phyloP scores from a whole-genome alignment of 2,329 filamentous ascomycete species.

The Calycina herbarum region DNA sequence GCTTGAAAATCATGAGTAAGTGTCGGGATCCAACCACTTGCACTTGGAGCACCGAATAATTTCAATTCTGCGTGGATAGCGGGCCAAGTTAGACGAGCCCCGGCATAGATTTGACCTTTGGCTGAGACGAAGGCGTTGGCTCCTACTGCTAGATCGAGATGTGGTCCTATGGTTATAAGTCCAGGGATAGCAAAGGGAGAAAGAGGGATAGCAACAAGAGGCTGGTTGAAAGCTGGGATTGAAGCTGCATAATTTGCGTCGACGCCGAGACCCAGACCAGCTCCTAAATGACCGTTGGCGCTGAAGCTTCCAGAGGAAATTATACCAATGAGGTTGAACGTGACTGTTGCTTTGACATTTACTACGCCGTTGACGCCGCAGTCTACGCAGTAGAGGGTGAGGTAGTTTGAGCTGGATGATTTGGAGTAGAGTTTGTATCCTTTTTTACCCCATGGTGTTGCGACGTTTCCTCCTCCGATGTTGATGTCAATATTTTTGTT shows the following conservation, averaged over 20 bases:
- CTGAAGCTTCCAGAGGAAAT: conserved; percentile 9
- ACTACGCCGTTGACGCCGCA: conserved; percentile 15
- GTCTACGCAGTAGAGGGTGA: conserved; percentile 15
- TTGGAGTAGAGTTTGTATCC: conserved; percentile 17
- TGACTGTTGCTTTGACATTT: conserved; percentile 16
- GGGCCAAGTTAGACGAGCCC: conserved; percentile 10
- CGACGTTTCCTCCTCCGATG: conserved; percentile 14
- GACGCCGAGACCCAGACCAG: conserved; percentile 13
- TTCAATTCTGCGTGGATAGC: conserved; percentile 15
- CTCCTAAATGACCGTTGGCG: conserved; percentile 12
- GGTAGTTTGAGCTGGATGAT: conserved; percentile 9
- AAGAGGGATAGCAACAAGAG: conserved; percentile 13
- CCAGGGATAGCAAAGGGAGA: conserved; percentile 15
- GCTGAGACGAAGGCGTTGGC: conserved; percentile 12
- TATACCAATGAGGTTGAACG: conserved; percentile 16
- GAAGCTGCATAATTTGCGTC: conserved; percentile 13
- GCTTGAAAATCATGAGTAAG: conserved; percentile 9
- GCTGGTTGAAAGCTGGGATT: conserved; percentile 10
- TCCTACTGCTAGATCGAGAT: conserved; percentile 15
- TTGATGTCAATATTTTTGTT: conserved; percentile 13
- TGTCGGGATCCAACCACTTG: conserved; percentile 9
- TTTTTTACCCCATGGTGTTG: conserved; percentile 14
- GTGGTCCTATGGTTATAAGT: conserved; percentile 14
- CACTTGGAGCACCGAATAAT: conserved; percentile 13
- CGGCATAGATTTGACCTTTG: conserved; percentile 11